Percentiles rank a stretch among this genome's conserved stretches.
phyloP scores from a whole-genome alignment of 176 grass and related monocot species.

The Aechmea fasciata region DNA sequence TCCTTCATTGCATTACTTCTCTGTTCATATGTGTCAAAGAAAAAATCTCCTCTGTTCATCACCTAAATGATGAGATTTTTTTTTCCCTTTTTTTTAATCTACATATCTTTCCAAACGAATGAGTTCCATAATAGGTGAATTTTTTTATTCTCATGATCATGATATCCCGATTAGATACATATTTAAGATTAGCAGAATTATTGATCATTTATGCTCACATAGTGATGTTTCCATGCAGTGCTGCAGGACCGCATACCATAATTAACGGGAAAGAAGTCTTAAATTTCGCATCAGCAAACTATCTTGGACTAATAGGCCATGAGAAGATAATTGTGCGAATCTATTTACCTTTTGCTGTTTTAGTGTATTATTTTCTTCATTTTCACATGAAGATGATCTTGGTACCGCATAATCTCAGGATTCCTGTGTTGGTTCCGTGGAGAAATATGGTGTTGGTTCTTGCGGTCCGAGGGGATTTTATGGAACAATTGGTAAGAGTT shows the following conservation, averaged over 20 bases:
- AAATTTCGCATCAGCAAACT: constrained; percentile 92
- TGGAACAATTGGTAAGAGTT: constrained; percentile 66
- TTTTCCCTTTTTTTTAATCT: too few species aligned
- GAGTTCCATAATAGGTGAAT: too few species aligned
- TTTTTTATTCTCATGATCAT: too few species aligned
- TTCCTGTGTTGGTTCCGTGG: constrained; percentile 67
- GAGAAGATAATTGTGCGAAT: constrained; percentile 75
- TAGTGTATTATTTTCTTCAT: constrained; percentile 13
- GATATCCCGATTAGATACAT: too few species aligned
- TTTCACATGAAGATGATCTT: neutral
- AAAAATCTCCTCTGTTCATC: too few species aligned
- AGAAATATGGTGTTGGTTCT: constrained; percentile 98
- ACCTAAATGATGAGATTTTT: too few species aligned
- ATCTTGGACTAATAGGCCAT: constrained; percentile 85
- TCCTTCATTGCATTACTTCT: too few species aligned
- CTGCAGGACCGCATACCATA: constrained; percentile 67
- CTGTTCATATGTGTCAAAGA: too few species aligned
- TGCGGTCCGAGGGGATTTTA: constrained; percentile 96
- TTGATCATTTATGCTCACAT: too few species aligned
- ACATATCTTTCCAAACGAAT: too few species aligned
- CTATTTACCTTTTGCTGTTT: constrained; percentile 14
- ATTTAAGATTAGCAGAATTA: too few species aligned
- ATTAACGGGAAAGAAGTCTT: constrained; percentile 89
- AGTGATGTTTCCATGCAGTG: constrained; percentile 30
- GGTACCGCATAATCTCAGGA: constrained; percentile 27